Evolutionary conservation across 2,329 filamentous ascomycete species (phyloP).

Genomic region (Arthrinium phaeospermum): DNA sequence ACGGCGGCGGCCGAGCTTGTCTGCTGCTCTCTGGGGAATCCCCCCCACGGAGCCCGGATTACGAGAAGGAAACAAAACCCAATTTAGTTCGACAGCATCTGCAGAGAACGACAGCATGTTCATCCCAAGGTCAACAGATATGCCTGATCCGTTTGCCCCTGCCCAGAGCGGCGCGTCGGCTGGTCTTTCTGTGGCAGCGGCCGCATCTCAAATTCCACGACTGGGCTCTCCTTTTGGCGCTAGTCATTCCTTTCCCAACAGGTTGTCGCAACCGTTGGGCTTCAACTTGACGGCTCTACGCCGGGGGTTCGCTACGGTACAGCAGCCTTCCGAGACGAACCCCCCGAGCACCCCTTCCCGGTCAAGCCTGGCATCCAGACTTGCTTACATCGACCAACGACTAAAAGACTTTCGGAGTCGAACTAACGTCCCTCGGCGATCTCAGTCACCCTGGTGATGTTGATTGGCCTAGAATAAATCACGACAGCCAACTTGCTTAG

Average conservation of each 20-base stretch:
- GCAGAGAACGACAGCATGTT: conserved; percentile 22
- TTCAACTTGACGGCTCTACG: conserved; percentile 52
- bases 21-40: conserved; percentile 58
- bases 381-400: conserved; percentile 64
- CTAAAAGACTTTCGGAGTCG: conserved; percentile 59
- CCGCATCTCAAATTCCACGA: conserved; percentile 46
- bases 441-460: conserved; percentile 54
- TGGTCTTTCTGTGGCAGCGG: conserved; percentile 34
- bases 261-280: conserved; percentile 53
- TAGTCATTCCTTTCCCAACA: conserved; percentile 67
- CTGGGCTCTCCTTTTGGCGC: conserved; percentile 66
- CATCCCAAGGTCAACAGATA: conserved; percentile 20
- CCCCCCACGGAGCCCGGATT: conserved; percentile 42
- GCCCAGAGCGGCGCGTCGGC: conserved; percentile 25
- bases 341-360: conserved; percentile 27
- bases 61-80: not conserved
- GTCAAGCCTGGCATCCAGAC: conserved; percentile 54
- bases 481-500: not conserved
- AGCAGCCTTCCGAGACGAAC: conserved; percentile 49
- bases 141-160: conserved; percentile 26
- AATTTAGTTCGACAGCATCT: conserved; percentile 22
- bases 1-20: conserved; percentile 61
- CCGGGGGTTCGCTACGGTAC: conserved; percentile 63
- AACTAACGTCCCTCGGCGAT: conserved; percentile 47
- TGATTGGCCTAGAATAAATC: not conserved